Evolutionary conservation across 2,329 filamentous ascomycete genomes (phyloP), one percentile per base, ranked within the genome.

Genomic region (Pleoardoris graminearum): DNA sequence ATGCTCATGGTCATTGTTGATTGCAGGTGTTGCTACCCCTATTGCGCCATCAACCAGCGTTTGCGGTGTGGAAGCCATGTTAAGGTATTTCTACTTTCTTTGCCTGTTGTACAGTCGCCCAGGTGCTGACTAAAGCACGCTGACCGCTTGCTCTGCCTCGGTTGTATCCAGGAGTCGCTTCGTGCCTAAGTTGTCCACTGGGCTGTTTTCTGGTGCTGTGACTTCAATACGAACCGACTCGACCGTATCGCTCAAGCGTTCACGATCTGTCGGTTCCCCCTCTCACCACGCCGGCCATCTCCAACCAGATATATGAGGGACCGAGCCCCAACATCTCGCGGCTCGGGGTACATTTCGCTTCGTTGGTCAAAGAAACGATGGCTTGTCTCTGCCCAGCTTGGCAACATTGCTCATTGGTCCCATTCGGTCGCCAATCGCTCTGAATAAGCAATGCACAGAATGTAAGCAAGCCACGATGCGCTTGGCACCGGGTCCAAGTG

Each of bases 1-100:
- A 37, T 56, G 32, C 21, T 36, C 33, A 14, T 43, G 38, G 25
- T 23, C 45, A 23, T 48, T 33, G 35, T 23, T 29, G 7, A 32
- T 39, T 25, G 44, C 50, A 4, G 51, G 51, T 21, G 46, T 50
- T 17, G 49, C 27, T 35, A 32, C 43, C 3, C 49, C 49, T 23
- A 38, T 46, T 17, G 21, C 38, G 12, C 50, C 50, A 22, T 48
- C 50, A 7, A 48, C 23, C 10, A 44, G 25, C 7, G 45, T 48
- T 23, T 39, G 37, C 12, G 50, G 38, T 17, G 50, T 44, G 5
- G 50, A 51, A 19, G 35, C 19, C 47, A 43, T 42, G n/a, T 21
- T 33, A n/a, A n/a, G n/a, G n/a, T 38, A 30, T 39, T 17, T 38
- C n/a, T 21, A 6, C 7, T 48, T 22, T 44, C 21, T n/a, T 33